Evolutionary conservation across 2,329 filamentous ascomycete genomes (phyloP).

Genomic region (Zasmidium citrigriseum): DNA sequence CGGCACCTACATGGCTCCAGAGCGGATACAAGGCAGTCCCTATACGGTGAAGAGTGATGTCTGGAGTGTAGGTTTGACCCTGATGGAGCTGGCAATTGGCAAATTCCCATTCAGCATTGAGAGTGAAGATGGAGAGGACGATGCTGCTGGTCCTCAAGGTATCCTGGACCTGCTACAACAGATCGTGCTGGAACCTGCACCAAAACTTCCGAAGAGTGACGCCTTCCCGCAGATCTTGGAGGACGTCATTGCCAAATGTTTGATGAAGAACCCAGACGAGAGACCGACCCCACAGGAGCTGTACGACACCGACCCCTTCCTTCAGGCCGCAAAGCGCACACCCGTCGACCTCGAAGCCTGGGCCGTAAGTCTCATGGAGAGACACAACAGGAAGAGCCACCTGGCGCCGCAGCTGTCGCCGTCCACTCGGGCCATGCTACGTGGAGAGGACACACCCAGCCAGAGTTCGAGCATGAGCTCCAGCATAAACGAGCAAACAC

Average conservation of each 20-base stretch:
- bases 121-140: constrained; percentile 72
- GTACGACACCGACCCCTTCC: constrained; percentile 89
- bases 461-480: constrained; percentile 18
- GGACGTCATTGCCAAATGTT: constrained; percentile 94
- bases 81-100: constrained; percentile 97
- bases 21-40: constrained; percentile 93
- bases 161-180: constrained; percentile 95
- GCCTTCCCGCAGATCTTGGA: constrained; percentile 94
- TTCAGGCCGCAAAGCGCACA: constrained; percentile 94
- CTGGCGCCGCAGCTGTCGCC: constrained; percentile 79
- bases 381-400: constrained; percentile 93
- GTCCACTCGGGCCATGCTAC: constrained; percentile 73
- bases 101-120: constrained; percentile 94
- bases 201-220: constrained; percentile 91
- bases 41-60: constrained; percentile 99
- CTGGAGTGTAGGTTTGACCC: constrained; percentile 92
- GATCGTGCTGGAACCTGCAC: constrained; percentile 94
- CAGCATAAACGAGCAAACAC: constrained; percentile 26
- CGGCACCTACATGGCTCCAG: constrained; percentile 98
- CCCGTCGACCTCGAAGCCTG: constrained; percentile 91
- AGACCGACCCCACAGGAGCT: constrained; percentile 91
- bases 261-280: constrained; percentile 84
- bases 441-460: constrained; percentile 41
- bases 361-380: constrained; percentile 92
- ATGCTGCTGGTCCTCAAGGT: constrained; percentile 75